Percentiles rank a stretch among this genome's conserved stretches.
phyloP scores from a whole-genome alignment of 805 yeast species.

The Yarrowia sp. region DNA sequence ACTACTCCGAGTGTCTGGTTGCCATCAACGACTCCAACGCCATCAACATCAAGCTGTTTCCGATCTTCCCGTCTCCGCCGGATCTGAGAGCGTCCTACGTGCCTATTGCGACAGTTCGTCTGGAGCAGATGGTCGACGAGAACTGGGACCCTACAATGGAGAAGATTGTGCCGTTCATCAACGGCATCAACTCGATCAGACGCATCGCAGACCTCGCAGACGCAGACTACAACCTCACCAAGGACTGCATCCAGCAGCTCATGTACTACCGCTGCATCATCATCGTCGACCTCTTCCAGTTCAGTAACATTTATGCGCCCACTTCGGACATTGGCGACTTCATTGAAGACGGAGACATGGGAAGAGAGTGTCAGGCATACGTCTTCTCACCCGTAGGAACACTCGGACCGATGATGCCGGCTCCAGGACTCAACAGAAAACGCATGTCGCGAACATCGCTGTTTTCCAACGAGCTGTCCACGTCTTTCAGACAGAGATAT shows the following conservation, averaged over 20 bases:
- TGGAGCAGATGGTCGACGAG: conserved; percentile 72
- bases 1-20: conserved; percentile 92
- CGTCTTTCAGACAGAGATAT: conserved; percentile 16
- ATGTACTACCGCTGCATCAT: conserved; percentile 85
- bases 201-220: conserved; percentile 75
- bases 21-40: conserved; percentile 88
- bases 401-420: background rate
- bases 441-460: conserved; percentile 1
- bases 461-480: background rate
- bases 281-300: conserved; percentile 84
- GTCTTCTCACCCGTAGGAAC: conserved; percentile 47
- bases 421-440: conserved; percentile 14
- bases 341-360: conserved; percentile 60
- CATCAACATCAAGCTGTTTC: conserved; percentile 90
- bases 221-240: conserved; percentile 73
- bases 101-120: conserved; percentile 82
- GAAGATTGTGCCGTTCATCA: conserved; percentile 76
- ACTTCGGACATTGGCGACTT: conserved; percentile 73
- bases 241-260: conserved; percentile 85
- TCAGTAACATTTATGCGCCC: conserved; percentile 82
- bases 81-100: conserved; percentile 78
- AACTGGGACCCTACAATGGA: conserved; percentile 98
- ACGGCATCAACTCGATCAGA: conserved; percentile 82
- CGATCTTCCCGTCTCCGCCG: conserved; percentile 78
- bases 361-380: conserved; percentile 81